Conservation (phyloP, 208 protist genomes). For the Angomonas ambiguus region DNA sequence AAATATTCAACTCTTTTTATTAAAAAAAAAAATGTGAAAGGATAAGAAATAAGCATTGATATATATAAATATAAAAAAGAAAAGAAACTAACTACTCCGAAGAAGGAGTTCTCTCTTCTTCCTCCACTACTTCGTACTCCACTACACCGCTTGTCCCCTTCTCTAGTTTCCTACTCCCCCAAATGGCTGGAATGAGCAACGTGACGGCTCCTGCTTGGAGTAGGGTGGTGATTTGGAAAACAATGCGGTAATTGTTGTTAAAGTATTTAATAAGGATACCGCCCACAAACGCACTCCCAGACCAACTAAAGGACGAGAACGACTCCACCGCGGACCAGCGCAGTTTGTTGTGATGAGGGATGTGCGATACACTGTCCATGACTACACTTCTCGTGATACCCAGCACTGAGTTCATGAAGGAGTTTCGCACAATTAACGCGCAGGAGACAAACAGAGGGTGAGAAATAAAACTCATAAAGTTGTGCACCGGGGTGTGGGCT, state of each 20-base stretch:
- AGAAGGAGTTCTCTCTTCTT: not conserved
- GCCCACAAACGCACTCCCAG: slow-evolving; percentile 54
- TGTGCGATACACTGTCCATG: slow-evolving; percentile 51
- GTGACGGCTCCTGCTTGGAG: slow-evolving; percentile 42
- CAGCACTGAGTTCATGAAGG: slow-evolving; percentile 58
- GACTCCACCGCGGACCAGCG: slow-evolving; percentile 42
- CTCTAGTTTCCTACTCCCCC: not conserved
- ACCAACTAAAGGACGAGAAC: slow-evolving; percentile 57
- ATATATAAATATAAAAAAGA: not conserved
- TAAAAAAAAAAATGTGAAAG: not conserved
- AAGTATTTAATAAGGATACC: slow-evolving; percentile 31
- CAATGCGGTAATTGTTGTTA: slow-evolving; percentile 32
- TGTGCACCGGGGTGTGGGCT: not conserved
- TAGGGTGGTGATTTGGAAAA: slow-evolving; percentile 44
- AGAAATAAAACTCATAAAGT: not conserved
- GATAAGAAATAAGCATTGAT: not conserved
- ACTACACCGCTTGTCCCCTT: not conserved
- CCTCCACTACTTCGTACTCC: not conserved
- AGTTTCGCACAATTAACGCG: slow-evolving; percentile 25
- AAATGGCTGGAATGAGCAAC: not conserved
- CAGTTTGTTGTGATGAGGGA: slow-evolving; percentile 12
- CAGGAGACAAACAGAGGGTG: slow-evolving; percentile 2
- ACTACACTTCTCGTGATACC: slow-evolving; percentile 64
- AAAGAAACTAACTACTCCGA: not conserved
- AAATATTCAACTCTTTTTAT: not conserved